Conservation (phyloP, 331 rosid species). For the Cydonia oblonga region DNA sequence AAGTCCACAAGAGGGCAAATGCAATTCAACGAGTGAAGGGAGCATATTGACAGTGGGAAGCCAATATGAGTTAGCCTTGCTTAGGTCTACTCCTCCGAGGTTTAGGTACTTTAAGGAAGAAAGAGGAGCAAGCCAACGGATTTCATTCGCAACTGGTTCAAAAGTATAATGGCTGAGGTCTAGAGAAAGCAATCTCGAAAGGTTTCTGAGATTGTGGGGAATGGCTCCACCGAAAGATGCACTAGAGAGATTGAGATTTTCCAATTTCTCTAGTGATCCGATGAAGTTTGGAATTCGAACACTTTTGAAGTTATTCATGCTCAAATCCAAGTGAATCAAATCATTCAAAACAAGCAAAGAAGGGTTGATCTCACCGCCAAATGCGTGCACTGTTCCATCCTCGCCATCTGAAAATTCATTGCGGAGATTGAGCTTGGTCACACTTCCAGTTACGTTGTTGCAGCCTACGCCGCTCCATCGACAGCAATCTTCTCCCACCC, state of each 20-base stretch:
- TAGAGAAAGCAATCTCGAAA: constrained; percentile 21
- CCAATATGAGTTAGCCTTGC: constrained; percentile 9
- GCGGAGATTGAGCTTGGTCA: not conserved
- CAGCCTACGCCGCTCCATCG: constrained; percentile 11
- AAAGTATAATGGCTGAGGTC: constrained; percentile 8
- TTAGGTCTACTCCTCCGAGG: constrained; percentile 11
- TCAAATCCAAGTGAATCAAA: constrained; percentile 26
- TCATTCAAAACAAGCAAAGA: constrained; percentile 21
- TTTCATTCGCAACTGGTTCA: not conserved
- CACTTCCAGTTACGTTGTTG: not conserved
- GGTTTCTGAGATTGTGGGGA: constrained; percentile 26
- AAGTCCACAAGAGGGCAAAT: constrained; percentile 3
- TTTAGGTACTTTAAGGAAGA: constrained; percentile 14
- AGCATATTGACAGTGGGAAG: constrained; percentile 11
- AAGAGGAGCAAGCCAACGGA: constrained; percentile 20
- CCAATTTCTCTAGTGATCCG: constrained; percentile 14
- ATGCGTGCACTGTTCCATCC: not conserved
- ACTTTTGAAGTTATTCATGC: constrained; percentile 15
- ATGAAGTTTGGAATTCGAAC: constrained; percentile 22
- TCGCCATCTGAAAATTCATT: not conserved
- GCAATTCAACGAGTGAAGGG: constrained; percentile 11
- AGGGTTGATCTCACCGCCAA: constrained; percentile 9
- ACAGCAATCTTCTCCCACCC: constrained; percentile 16
- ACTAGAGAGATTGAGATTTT: constrained; percentile 24
- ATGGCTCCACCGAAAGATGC: constrained; percentile 1